These are phyloP conservation scores for Fragilaria radians DNA, from an alignment of 108 stramenopile species.

Conservation along the genomic window DNA sequence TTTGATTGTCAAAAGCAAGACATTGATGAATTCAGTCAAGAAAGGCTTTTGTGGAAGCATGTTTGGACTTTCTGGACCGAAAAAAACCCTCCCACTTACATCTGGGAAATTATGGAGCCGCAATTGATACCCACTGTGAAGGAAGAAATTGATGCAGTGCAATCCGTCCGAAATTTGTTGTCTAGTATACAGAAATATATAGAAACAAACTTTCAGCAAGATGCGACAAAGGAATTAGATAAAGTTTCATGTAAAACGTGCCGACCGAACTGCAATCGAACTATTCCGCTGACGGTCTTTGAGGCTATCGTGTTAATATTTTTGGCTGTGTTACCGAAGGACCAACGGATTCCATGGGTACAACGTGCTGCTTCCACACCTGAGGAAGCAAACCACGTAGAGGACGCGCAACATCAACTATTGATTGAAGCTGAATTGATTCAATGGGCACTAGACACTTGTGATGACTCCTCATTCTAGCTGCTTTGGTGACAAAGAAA, in stretches of 20 bases:
- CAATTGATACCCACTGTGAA: constrained; percentile 36
- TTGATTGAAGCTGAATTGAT: constrained; percentile 59
- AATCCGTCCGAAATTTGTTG: constrained; percentile 1
- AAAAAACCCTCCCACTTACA: constrained; percentile 10
- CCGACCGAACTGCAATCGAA: constrained; percentile 3
- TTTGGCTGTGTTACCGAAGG: constrained; percentile 41
- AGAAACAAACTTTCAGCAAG: not conserved
- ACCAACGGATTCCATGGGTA: constrained; percentile 29
- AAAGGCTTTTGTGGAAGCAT: constrained; percentile 26
- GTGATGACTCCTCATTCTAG: no score
- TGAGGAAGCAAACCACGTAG: constrained; percentile 10
- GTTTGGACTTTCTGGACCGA: constrained; percentile 56
- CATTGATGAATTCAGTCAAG: not conserved
- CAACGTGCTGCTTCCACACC: constrained; percentile 1
- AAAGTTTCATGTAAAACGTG: constrained; percentile 3
- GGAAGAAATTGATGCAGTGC: constrained; percentile 1
- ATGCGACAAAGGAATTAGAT: not conserved
- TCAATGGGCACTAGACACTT: constrained; percentile 47
- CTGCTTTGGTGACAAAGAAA: no score
- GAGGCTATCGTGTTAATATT: constrained; percentile 54
- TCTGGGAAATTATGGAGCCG: constrained; percentile 63
- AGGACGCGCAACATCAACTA: constrained; percentile 34
- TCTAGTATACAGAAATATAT: no score
- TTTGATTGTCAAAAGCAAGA: constrained; percentile 14
- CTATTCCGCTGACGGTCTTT: constrained; percentile 5